A percentile compares a stretch with the other conserved stretches of the same genome.
Evolutionary conservation across 352 stramenopile species (phyloP).

Genomic region (Phytophthora uliginosa): DNA sequence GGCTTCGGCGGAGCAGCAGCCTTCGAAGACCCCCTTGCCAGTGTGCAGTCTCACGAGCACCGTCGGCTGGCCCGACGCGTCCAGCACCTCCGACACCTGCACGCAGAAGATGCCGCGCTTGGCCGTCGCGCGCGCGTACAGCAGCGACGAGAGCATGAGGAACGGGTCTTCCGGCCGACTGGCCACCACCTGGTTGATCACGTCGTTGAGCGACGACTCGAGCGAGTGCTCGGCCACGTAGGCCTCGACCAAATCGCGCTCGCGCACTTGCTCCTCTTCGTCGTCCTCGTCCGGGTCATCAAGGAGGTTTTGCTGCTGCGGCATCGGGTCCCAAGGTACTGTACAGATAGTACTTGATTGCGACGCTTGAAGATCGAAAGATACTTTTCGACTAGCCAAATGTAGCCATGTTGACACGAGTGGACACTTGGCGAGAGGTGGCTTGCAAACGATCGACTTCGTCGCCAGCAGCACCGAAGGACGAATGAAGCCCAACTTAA

Average conservation of each 20-base stretch:
- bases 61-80: constrained; percentile 47
- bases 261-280: constrained; percentile 49
- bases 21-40: constrained; percentile 73
- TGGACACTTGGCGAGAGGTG: no score
- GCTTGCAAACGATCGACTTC: no score
- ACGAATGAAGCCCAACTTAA: no score
- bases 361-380: constrained; percentile 36
- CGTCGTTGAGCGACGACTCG: constrained; percentile 72
- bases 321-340: constrained; percentile 13
- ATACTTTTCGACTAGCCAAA: constrained; percentile 30
- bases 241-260: constrained; percentile 80
- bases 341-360: not conserved
- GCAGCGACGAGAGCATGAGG: constrained; percentile 70
- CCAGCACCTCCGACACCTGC: constrained; percentile 65
- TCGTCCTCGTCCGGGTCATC: constrained; percentile 36
- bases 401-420: constrained; percentile 20
- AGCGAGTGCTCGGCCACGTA: constrained; percentile 81
- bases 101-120: constrained; percentile 78
- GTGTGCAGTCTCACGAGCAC: constrained; percentile 74
- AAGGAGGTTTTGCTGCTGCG: constrained; percentile 27
- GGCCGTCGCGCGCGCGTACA: constrained; percentile 67
- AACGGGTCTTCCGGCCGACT: constrained; percentile 74
- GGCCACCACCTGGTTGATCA: constrained; percentile 80
- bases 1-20: constrained; percentile 48
- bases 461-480: no score